These are phyloP conservation scores for Monosporozyma solicola DNA, from an alignment of 805 yeast species.

Conservation along the genomic window DNA sequence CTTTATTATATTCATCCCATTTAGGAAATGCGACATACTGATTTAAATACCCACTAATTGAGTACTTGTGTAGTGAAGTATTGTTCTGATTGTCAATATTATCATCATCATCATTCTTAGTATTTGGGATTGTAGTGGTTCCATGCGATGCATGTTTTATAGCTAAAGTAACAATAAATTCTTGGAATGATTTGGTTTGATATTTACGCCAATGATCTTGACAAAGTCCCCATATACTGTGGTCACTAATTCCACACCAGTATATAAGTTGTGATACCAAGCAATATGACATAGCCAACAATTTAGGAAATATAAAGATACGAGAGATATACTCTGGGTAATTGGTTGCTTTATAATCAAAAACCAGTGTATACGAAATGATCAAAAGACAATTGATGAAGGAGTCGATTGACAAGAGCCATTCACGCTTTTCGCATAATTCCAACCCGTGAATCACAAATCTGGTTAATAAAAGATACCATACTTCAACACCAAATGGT, in stretches of 20 bases:
- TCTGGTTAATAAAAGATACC: constrained; percentile 52
- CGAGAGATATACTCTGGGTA: neutral
- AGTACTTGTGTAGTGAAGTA: neutral
- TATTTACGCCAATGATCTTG: neutral
- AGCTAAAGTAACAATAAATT: neutral
- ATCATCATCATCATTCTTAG: neutral
- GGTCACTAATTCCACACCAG: neutral
- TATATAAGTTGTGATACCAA: neutral
- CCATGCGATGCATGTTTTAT: constrained; percentile 12
- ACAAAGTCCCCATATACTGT: neutral
- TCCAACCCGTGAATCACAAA: constrained; percentile 56
- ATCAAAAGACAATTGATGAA: neutral
- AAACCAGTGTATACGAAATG: neutral
- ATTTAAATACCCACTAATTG: constrained; percentile 2
- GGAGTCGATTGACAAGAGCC: constrained; percentile 10
- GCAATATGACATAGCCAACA: neutral
- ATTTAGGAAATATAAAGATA: neutral
- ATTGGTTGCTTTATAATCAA: neutral
- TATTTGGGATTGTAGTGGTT: constrained; percentile 4
- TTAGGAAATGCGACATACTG: neutral
- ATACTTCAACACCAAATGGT: constrained; percentile 24
- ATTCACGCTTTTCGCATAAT: constrained; percentile 41
- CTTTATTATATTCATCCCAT: neutral
- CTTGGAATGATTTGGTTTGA: neutral
- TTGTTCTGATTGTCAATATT: neutral